phyloP scores from a whole-genome alignment of 164 flowering plant genomes.

The Tetrastigma voinierianum region DNA sequence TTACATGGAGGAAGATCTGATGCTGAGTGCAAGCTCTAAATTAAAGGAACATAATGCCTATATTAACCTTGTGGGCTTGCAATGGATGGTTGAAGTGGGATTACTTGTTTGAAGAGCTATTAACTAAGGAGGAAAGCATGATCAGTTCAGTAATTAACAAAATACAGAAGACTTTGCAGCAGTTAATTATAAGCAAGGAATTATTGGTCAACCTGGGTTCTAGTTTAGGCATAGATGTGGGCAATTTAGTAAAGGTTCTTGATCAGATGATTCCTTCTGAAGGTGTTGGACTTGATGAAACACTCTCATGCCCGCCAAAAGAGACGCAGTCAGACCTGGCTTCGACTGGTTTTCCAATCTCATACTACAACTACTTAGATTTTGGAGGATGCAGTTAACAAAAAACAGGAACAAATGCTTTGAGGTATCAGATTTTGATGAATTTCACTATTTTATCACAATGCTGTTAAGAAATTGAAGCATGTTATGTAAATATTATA shows the following conservation, averaged over 20 bases:
- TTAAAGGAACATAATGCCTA: slow-evolving; percentile 16
- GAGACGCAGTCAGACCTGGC: slow-evolving; percentile 6
- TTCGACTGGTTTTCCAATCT: slow-evolving; percentile 15
- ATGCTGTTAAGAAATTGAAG: no score
- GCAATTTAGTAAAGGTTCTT: slow-evolving; percentile 8
- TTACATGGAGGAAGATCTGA: slow-evolving; percentile 25
- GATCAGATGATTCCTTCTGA: slow-evolving; percentile 12
- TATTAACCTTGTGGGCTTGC: slow-evolving; percentile 14
- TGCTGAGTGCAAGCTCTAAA: slow-evolving; percentile 22
- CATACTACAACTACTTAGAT: slow-evolving; percentile 18
- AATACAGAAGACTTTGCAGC: slow-evolving; percentile 38
- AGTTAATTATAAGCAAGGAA: slow-evolving; percentile 25
- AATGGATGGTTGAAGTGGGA: slow-evolving; percentile 18
- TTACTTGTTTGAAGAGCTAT: slow-evolving; percentile 9
- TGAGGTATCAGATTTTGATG: slow-evolving; percentile 33
- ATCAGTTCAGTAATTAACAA: slow-evolving; percentile 29
- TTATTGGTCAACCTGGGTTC: slow-evolving; percentile 27
- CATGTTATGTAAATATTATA: no score
- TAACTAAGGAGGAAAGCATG: slow-evolving; percentile 25
- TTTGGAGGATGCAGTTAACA: slow-evolving; percentile 30
- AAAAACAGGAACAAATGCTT: slow-evolving; percentile 21
- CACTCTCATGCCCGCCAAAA: slow-evolving; percentile 7
- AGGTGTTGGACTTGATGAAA: slow-evolving; percentile 1
- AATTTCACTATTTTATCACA: neutral
- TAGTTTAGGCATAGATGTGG: slow-evolving; percentile 18